Evolutionary conservation across 768 basidiomycete genomes (phyloP), one percentile per base, ranked within the genome.

Genomic region (Lactarius sp.): DNA sequence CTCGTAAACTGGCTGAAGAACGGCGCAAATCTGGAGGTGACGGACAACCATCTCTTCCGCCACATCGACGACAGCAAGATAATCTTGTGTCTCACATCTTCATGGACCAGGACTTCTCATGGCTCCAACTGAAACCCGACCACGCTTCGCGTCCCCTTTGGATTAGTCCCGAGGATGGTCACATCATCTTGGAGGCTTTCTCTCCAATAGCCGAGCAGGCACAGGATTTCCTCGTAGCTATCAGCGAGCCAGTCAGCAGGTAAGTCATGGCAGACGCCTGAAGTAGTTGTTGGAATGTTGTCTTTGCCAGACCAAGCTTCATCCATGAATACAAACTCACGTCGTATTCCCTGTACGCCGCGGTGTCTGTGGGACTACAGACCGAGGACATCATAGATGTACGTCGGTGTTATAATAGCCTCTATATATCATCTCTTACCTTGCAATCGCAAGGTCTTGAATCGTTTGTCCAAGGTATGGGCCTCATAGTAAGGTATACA

Each of bases 241-340:
- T 99, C 55, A 92, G 93, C 70, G 97, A 99, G 76, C 97, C 97
- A 69, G 94, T 98, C 71, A 98, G 94, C 81, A 88, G 94, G 94
- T 96, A 76, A 75, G 91, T 80, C 70, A 60, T 51, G 42, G 47
- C 51, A 60, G 56, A 49, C 36, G 41, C 52, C 59, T 56, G 42
- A 42, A 54, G 76, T 78, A 76, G 71, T 64, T 75, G 73, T 65
- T 46, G 46, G 53, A 65, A 62, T 67, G 65, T 57, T 57, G 66
- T 60, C 36, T 39, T 67, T 61, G 46, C 34, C 68, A 96, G 96
- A 80, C 97, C 97, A 57, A 87, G 93, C 53, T 94, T 96, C 77
- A 95, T 98, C 66, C 96, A 99, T 78, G 97, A 98, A 80, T 99
- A 98, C 82, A 94, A 96, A 77, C 85, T 99, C 72, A 98, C 96